A percentile compares a stretch with the other conserved stretches of the same genome.
phyloP scores from a whole-genome alignment of 176 grass and related monocot species.

The Carex myosuroides region DNA sequence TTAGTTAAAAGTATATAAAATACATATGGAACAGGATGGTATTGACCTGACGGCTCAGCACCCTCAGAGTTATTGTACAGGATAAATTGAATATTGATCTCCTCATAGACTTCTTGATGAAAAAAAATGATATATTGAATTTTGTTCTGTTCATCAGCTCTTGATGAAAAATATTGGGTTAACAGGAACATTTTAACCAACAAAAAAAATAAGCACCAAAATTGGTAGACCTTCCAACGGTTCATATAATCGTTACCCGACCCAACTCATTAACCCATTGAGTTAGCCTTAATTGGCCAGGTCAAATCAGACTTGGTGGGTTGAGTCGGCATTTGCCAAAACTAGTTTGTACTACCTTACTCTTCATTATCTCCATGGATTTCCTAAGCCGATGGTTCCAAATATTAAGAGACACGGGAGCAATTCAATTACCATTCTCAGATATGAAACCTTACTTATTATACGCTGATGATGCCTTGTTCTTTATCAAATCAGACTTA shows the following conservation, averaged over 20 bases:
- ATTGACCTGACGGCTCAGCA: neutral
- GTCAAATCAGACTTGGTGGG: neutral
- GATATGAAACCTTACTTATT: too few species aligned
- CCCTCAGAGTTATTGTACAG: neutral
- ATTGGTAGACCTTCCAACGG: neutral
- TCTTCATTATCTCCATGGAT: too few species aligned
- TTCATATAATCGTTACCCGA: neutral
- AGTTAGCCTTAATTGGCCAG: neutral
- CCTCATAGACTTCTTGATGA: neutral
- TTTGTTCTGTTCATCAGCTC: neutral
- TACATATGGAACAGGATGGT: neutral
- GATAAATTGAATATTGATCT: neutral
- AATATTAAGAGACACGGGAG: too few species aligned
- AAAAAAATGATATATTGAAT: neutral
- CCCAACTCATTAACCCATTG: neutral
- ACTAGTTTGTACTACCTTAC: slow-evolving; percentile 44
- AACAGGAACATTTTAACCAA: neutral
- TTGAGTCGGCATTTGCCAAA: neutral
- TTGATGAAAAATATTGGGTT: neutral
- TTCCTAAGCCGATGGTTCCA: too few species aligned
- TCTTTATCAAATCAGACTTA: too few species aligned
- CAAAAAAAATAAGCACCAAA: neutral
- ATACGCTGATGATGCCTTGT: too few species aligned
- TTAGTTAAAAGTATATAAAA: too few species aligned
- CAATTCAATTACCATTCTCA: too few species aligned